phyloP scores from a whole-genome alignment of 805 yeast genomes.

The Yamadazyma laniorum region DNA sequence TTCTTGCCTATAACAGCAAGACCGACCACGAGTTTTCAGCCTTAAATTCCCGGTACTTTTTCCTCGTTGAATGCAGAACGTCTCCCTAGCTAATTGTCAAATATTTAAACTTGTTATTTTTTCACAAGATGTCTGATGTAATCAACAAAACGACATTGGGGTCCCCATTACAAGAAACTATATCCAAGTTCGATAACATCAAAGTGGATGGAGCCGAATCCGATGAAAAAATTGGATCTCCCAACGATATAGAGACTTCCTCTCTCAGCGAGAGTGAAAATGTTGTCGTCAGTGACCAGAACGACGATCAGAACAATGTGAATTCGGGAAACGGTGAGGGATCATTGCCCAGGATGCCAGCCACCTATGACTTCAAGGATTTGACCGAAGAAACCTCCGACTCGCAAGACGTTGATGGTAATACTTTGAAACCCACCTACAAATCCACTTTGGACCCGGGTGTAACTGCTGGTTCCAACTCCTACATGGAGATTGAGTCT shows the following conservation, averaged over 20 bases:
- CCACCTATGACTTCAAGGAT: constrained; percentile 21
- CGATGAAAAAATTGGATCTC: background rate
- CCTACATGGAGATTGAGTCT: background rate
- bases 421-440: constrained; percentile 8
- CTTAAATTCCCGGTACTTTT: too few species aligned
- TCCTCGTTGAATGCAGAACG: background rate
- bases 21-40: too few species aligned
- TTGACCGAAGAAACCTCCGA: constrained; percentile 5
- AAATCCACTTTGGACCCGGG: constrained; percentile 49
- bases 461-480: background rate
- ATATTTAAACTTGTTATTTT: background rate
- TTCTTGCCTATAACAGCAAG: too few species aligned
- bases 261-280: background rate
- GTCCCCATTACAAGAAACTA: constrained; percentile 15
- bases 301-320: background rate
- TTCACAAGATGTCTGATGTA: constrained; percentile 6
- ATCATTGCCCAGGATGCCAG: constrained; percentile 24
- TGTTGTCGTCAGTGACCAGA: background rate
- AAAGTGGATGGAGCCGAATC: background rate
- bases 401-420: background rate
- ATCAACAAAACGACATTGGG: constrained; percentile 10
- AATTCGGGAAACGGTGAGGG: background rate
- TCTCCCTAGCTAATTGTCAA: background rate
- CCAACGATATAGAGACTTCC: constrained; percentile 1
- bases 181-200: constrained; percentile 8